Conservation (phyloP, 352 stramenopile species). For the Plasmopara muralis region DNA sequence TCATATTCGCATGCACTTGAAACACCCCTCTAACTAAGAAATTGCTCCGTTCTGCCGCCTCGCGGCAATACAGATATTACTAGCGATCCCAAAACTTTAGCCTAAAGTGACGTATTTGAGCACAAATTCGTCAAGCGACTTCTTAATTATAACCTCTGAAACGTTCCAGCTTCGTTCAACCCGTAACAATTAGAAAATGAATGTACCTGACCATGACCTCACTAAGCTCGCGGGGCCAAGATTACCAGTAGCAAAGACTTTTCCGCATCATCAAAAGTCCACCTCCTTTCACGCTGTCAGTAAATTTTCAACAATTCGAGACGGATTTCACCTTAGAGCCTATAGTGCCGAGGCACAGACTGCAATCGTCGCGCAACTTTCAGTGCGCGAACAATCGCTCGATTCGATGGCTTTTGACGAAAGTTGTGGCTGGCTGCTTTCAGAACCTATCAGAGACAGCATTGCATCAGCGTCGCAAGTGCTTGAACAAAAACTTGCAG, state of each 20-base stretch:
- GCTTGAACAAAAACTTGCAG: background rate
- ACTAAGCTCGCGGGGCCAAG: background rate
- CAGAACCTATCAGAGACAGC: conserved; percentile 9
- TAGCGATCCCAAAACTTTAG: no score
- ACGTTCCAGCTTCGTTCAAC: no score
- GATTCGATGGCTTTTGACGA: background rate
- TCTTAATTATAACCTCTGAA: no score
- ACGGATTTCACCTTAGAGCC: conserved; percentile 64
- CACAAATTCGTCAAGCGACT: no score
- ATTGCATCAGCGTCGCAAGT: conserved; percentile 3
- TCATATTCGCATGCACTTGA: no score
- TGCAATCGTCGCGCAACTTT: conserved; percentile 36
- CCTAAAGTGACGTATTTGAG: no score
- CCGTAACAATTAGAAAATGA: no score
- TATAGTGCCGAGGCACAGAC: conserved; percentile 42
- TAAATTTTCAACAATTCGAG: conserved; percentile 58
- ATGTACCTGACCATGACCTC: no score
- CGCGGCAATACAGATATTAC: no score
- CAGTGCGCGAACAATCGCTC: conserved; percentile 1
- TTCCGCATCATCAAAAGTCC: background rate
- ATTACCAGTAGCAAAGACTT: background rate
- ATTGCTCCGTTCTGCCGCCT: no score
- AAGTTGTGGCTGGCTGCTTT: background rate
- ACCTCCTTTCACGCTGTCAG: conserved; percentile 2
- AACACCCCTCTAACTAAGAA: no score